These are phyloP conservation scores for Arthrobotrys pseudoclavata DNA, from an alignment of 2,329 filamentous ascomycete species.

Conservation along the genomic window DNA sequence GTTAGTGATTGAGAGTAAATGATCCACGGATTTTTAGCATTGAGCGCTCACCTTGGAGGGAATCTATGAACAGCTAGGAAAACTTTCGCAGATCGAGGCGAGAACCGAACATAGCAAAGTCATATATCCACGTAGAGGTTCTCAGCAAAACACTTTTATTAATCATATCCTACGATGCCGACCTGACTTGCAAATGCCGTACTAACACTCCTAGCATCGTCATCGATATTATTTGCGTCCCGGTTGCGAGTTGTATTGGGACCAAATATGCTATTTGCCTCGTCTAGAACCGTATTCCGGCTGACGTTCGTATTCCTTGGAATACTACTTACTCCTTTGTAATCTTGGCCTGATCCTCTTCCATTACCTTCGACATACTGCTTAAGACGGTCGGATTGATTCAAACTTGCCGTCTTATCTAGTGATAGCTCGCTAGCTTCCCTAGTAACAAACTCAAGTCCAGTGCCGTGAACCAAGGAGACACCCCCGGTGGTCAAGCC, in stretches of 20 bases:
- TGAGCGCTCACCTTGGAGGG: slow-evolving; percentile 2
- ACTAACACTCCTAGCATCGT: slow-evolving; percentile 95
- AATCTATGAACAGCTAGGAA: neutral
- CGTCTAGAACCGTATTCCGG: slow-evolving; percentile 43
- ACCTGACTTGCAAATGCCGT: slow-evolving; percentile 97
- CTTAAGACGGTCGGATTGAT: slow-evolving; percentile 90
- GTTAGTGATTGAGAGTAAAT: neutral
- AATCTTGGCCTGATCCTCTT: slow-evolving; percentile 71
- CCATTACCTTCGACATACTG: slow-evolving; percentile 91
- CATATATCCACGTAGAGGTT: neutral
- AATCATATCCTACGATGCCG: slow-evolving; percentile 75
- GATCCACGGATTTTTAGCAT: too few species aligned
- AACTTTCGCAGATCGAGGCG: neutral
- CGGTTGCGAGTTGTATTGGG: slow-evolving; percentile 70
- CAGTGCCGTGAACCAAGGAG: slow-evolving; percentile 25
- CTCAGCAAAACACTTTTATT: slow-evolving; percentile 64
- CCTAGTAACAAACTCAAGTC: slow-evolving; percentile 67
- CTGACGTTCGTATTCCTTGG: slow-evolving; percentile 67
- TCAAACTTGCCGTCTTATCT: slow-evolving; percentile 77
- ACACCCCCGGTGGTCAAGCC: slow-evolving; percentile 49
- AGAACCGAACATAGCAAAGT: neutral
- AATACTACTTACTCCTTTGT: slow-evolving; percentile 66
- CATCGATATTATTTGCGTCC: slow-evolving; percentile 74
- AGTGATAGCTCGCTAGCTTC: slow-evolving; percentile 48
- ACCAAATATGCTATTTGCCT: slow-evolving; percentile 75